Conservation (phyloP, 768 basidiomycete species). For the Xanthoconium purpureum region DNA sequence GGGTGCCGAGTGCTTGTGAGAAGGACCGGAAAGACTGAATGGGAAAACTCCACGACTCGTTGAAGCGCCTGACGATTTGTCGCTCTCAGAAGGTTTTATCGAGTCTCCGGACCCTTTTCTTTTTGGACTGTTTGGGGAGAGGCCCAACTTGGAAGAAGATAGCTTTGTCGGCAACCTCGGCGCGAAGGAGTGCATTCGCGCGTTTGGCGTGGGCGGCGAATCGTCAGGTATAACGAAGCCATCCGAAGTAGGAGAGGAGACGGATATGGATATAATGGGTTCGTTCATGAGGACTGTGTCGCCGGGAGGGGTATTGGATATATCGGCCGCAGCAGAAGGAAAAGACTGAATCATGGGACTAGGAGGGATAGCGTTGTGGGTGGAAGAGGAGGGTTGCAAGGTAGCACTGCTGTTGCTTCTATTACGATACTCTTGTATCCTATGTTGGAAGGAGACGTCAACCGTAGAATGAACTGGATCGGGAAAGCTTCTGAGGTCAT, state of each 20-base stretch:
- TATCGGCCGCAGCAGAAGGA: conserved; percentile 31
- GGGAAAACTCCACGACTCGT: conserved; percentile 29
- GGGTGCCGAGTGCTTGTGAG: conserved; percentile 28
- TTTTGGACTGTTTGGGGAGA: conserved; percentile 51
- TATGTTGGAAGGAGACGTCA: conserved; percentile 55
- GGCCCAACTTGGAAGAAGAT: conserved; percentile 47
- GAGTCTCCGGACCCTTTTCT: conserved; percentile 48
- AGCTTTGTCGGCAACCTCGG: conserved; percentile 71
- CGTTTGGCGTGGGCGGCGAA: conserved; percentile 46
- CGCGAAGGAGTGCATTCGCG: conserved; percentile 67
- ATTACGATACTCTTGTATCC: conserved; percentile 62
- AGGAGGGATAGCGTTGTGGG: conserved; percentile 24
- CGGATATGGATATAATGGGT: conserved; percentile 45
- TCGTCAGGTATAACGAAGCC: conserved; percentile 32
- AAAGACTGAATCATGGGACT: conserved; percentile 42
- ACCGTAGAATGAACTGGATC: conserved; percentile 34
- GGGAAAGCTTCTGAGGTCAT: conserved; percentile 65
- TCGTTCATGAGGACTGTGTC: conserved; percentile 20
- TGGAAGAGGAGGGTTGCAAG: conserved; percentile 36
- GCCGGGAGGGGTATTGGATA: conserved; percentile 22
- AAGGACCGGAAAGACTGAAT: conserved; percentile 27
- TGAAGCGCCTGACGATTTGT: conserved; percentile 10
- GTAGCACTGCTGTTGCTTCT: conserved; percentile 57
- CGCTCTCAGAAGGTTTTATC: conserved; percentile 33
- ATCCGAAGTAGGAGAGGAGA: conserved; percentile 44